phyloP scores from a whole-genome alignment of 129 eudicot species.

The Kitagawia praeruptora region DNA sequence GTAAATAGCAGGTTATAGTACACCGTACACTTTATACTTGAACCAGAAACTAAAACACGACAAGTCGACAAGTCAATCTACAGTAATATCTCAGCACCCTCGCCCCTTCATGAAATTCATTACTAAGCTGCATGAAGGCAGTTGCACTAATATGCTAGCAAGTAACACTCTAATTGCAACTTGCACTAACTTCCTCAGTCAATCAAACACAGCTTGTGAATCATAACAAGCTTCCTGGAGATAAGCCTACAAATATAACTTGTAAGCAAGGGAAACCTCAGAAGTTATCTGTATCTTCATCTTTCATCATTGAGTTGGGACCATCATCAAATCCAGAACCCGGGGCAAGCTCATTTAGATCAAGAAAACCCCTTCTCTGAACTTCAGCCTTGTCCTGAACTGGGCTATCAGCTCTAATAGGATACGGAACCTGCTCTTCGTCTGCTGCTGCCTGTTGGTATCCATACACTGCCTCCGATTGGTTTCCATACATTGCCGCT shows the following conservation, averaged over 20 bases:
- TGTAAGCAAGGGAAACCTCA: conserved; percentile 4
- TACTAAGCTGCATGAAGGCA: conserved; percentile 21
- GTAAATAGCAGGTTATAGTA: conserved; percentile 25
- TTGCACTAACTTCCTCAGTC: conserved; percentile 4
- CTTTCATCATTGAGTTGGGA: conserved; percentile 39
- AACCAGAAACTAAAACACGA: conserved; percentile 26
- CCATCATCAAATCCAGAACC: conserved; percentile 96
- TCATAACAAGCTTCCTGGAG: not conserved
- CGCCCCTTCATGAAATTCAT: conserved; percentile 11
- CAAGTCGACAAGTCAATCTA: conserved; percentile 30
- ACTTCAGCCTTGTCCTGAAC: conserved; percentile 47
- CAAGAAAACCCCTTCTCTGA: conserved; percentile 64
- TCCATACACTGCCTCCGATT: not conserved
- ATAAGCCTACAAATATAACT: conserved; percentile 12
- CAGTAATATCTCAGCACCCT: conserved; percentile 17
- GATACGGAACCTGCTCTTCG: conserved; percentile 27
- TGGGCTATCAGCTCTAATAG: conserved; percentile 33
- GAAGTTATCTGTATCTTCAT: conserved; percentile 54
- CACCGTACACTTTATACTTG: conserved; percentile 21
- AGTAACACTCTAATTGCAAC: conserved; percentile 16
- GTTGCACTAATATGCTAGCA: conserved; percentile 17
- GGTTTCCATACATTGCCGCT: not conserved
- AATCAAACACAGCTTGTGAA: not conserved
- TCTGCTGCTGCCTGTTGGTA: conserved; percentile 13
- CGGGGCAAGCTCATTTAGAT: conserved; percentile 91